A percentile compares a stretch with the other conserved stretches of the same genome.
Evolutionary conservation across 75 land plant genomes (phyloP).

Genomic region (Picea glauca): DNA sequence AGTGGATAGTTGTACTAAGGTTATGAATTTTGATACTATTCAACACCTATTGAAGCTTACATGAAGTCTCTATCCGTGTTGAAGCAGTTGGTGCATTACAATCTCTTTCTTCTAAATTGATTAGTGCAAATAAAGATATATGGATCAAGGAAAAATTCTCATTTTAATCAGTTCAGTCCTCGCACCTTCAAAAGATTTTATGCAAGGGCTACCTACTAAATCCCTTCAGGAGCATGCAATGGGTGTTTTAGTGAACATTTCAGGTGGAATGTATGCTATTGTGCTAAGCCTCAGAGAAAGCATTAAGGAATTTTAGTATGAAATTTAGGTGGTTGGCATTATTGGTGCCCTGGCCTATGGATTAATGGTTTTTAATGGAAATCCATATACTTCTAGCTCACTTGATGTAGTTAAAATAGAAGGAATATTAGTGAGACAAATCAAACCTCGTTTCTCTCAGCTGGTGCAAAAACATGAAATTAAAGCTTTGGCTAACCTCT

Average conservation of each 20-base stretch:
- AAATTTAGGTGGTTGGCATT: constrained; percentile 70
- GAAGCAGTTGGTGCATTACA: constrained; percentile 85
- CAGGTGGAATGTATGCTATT: constrained; percentile 69
- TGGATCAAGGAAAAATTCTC: constrained; percentile 59
- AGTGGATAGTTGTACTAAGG: too few species aligned
- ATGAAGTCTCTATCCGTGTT: constrained; percentile 79
- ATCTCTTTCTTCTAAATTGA: too few species aligned
- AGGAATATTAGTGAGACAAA: constrained; percentile 50
- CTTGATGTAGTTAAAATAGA: too few species aligned
- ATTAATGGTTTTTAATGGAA: too few species aligned
- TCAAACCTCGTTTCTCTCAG: constrained; percentile 44
- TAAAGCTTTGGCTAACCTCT: constrained; percentile 83
- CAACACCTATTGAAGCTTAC: constrained; percentile 52
- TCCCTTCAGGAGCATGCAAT: too few species aligned
- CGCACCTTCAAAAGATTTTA: constrained; percentile 87
- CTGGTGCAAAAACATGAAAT: constrained; percentile 76
- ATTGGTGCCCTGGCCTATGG: constrained; percentile 89
- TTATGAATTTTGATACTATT: constrained; percentile 60
- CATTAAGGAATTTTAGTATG: constrained; percentile 32
- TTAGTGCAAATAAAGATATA: constrained; percentile 52
- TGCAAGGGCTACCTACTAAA: constrained; percentile 84
- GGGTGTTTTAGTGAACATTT: too few species aligned
- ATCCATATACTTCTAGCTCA: constrained; percentile 22
- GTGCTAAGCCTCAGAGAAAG: constrained; percentile 70
- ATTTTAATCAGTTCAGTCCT: constrained; percentile 67